Evolutionary conservation across 2,329 filamentous ascomycete species (phyloP), one percentile per base, ranked within the genome.

Genomic region (Fusarium piperis): DNA sequence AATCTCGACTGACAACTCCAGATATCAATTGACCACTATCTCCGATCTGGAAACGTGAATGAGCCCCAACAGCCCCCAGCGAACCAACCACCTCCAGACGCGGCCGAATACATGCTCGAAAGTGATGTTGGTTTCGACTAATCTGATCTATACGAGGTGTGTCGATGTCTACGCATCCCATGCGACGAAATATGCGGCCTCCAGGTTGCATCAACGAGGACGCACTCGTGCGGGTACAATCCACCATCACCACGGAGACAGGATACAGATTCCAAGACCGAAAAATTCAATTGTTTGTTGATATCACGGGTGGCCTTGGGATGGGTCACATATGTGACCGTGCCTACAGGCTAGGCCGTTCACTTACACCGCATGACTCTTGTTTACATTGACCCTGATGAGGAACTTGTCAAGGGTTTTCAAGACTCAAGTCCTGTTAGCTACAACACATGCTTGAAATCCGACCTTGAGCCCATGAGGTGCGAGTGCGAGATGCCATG

Each of bases 11-110:
- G 51, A 64, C 26, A 51, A 48, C 57, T 66, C 36, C 52, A 80
- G 77, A 70, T 71, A 32, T 74, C 72, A 15, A 74, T 81, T 46
- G 76, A 80, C 57, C 74, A 79, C 28, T 78, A 76, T 56, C 52
- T 78, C 13, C 59, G 69, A 44, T 52, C 63, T 20, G 65, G 59
- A 4, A 51, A 64, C 55, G 39, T 36, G 38, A 48, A 60, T n/a
- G 33, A 61, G 13, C 20, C 39, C 8, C 39, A 36, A 18, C 20
- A 23, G 9, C 20, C 18, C 11, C 33, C 8, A n/a, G 28, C 16
- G 28, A 30, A 30, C 18, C 55, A 58, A 23, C 38, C 26, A 3
- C 30, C 57, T 35, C 20, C 30, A 28, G 39, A 48, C 2, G 9
- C 11, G 20, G 16, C 16, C 10, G 44, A n/a, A 13, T 51, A 51